phyloP scores from a whole-genome alignment of 2,329 filamentous ascomycete species.

The Knufia petricola region DNA sequence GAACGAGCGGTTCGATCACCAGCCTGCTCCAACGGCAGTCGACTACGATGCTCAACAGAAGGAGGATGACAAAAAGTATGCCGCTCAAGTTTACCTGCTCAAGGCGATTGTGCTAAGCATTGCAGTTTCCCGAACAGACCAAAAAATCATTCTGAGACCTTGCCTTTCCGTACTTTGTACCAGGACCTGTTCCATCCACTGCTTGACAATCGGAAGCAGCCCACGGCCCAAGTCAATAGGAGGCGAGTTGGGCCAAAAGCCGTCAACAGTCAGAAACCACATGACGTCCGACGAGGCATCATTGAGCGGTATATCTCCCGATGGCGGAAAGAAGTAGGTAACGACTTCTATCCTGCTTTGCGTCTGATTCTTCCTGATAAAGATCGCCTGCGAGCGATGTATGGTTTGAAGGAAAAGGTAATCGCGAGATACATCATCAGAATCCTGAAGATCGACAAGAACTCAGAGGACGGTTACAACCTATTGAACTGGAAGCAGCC shows the following conservation, averaged over 20 bases:
- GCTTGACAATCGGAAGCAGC: conserved; percentile 65
- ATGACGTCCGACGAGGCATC: conserved; percentile 69
- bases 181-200: conserved; percentile 71
- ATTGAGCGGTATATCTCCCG: conserved; percentile 76
- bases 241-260: conserved; percentile 50
- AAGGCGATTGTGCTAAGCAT: background rate
- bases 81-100: conserved; percentile 24
- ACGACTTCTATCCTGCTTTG: conserved; percentile 88
- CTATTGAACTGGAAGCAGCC: conserved; percentile 89
- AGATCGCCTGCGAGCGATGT: conserved; percentile 84
- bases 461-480: conserved; percentile 78
- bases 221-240: conserved; percentile 45
- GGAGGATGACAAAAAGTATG: conserved; percentile 19
- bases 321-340: conserved; percentile 81
- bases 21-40: background rate
- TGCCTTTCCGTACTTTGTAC: conserved; percentile 74
- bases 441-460: conserved; percentile 81
- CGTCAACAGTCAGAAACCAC: conserved; percentile 49
- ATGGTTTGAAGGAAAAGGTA: conserved; percentile 84
- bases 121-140: conserved; percentile 71
- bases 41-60: conserved; percentile 27
- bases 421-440: conserved; percentile 88
- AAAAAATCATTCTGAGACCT: conserved; percentile 65
- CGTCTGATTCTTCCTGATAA: conserved; percentile 87
- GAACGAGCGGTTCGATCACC: background rate